Conservation (phyloP, 345 rosid genomes). For the Lumnitzera littorea region DNA sequence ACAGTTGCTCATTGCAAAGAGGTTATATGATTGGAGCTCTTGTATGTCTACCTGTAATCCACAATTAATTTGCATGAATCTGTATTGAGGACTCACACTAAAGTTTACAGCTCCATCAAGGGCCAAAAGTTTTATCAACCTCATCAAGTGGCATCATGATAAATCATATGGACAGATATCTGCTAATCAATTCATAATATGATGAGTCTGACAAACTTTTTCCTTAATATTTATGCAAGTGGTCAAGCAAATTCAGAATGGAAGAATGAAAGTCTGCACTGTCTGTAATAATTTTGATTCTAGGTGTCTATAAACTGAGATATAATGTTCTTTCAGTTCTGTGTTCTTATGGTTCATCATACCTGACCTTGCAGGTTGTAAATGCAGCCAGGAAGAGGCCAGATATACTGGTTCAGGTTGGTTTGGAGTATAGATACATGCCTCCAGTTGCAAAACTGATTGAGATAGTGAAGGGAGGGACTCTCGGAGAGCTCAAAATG, state of each 20-base stretch:
- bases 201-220: no score
- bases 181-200: no score
- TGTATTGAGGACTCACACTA: neutral
- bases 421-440: slow-evolving; percentile 88
- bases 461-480: slow-evolving; percentile 56
- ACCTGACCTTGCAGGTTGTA: slow-evolving; percentile 37
- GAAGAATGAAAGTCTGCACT: no score
- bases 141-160: neutral
- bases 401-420: slow-evolving; percentile 87
- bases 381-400: slow-evolving; percentile 67
- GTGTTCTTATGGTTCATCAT: no score
- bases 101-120: no score
- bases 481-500: slow-evolving; percentile 74
- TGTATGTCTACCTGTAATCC: neutral
- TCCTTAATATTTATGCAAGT: no score
- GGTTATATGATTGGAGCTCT: slow-evolving; percentile 24
- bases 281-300: no score
- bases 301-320: neutral
- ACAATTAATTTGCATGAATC: neutral
- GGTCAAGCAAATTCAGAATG: no score
- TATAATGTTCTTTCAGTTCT: neutral
- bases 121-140: no score
- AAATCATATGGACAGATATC: no score
- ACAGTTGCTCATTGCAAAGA: slow-evolving; percentile 73
- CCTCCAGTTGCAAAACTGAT: slow-evolving; percentile 92